Conservation (phyloP, 345 rosid species). For the Carallia brachiata region DNA sequence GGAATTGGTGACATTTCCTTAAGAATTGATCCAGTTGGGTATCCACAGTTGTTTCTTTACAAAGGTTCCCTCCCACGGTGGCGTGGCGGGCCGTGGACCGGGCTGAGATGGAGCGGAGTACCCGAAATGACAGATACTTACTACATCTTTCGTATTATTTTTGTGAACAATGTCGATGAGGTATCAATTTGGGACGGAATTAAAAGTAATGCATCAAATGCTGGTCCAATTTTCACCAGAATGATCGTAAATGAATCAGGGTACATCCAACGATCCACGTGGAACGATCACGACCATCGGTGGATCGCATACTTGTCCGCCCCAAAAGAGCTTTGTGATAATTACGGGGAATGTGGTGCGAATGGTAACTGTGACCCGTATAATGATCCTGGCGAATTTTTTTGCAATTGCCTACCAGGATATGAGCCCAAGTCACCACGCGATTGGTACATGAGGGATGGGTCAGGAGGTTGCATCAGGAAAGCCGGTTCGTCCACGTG, state of each 20-base stretch:
- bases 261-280: slow-evolving; percentile 35
- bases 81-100: slow-evolving; percentile 67
- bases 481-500: slow-evolving; percentile 10
- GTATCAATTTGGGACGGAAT: slow-evolving; percentile 32
- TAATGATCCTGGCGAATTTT: slow-evolving; percentile 34
- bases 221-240: slow-evolving; percentile 38
- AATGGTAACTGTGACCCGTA: slow-evolving; percentile 48
- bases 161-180: slow-evolving; percentile 34
- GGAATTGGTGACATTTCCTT: slow-evolving; percentile 10
- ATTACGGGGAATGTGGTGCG: slow-evolving; percentile 54
- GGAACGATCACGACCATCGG: slow-evolving; percentile 36
- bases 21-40: slow-evolving; percentile 33
- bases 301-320: slow-evolving; percentile 54
- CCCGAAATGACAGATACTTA: slow-evolving; percentile 46
- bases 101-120: slow-evolving; percentile 63
- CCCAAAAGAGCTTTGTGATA: slow-evolving; percentile 68
- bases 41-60: slow-evolving; percentile 47
- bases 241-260: slow-evolving; percentile 57
- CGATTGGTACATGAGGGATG: slow-evolving; percentile 60
- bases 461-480: slow-evolving; percentile 52
- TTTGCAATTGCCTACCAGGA: slow-evolving; percentile 66
- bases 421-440: slow-evolving; percentile 50
- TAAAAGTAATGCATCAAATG: background rate
- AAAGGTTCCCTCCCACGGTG: slow-evolving; percentile 31
- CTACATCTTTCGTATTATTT: slow-evolving; percentile 28